Conservation (phyloP, 768 basidiomycete genomes). For the Boletellus emodensis region DNA sequence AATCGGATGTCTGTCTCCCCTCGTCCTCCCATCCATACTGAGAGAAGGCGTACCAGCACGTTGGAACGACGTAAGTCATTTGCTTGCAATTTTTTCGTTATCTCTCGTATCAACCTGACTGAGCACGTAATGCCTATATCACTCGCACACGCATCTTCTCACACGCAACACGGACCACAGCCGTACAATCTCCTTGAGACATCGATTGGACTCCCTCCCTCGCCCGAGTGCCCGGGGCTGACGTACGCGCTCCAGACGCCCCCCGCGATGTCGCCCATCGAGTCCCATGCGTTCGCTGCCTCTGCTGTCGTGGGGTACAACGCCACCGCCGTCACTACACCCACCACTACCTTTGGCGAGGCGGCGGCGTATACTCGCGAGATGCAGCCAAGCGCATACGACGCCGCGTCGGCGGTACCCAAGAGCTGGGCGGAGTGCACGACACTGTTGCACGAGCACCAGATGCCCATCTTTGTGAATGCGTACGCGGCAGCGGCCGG, state of each 20-base stretch:
- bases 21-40: slow-evolving; percentile 30
- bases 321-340: too few species aligned
- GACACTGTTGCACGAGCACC: slow-evolving; percentile 8
- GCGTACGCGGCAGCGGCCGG: slow-evolving; percentile 14
- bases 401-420: slow-evolving; percentile 13
- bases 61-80: slow-evolving; percentile 32
- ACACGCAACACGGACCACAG: slow-evolving; percentile 10
- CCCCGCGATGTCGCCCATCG: slow-evolving; percentile 19
- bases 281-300: slow-evolving; percentile 23
- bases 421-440: slow-evolving; percentile 29
- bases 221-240: slow-evolving; percentile 20
- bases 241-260: slow-evolving; percentile 23
- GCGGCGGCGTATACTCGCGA: slow-evolving; percentile 14
- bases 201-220: slow-evolving; percentile 25
- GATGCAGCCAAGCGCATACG: slow-evolving; percentile 6
- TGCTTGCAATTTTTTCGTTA: not conserved
- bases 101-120: not conserved
- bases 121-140: slow-evolving; percentile 17
- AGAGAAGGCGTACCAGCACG: slow-evolving; percentile 28
- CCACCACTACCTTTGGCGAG: too few species aligned
- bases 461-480: slow-evolving; percentile 30
- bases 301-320: slow-evolving; percentile 16
- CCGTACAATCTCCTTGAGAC: slow-evolving; percentile 34
- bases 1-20: slow-evolving; percentile 27
- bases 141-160: not conserved